Conservation (phyloP, 139 green algal species). For the Yamagishiella unicocca region DNA sequence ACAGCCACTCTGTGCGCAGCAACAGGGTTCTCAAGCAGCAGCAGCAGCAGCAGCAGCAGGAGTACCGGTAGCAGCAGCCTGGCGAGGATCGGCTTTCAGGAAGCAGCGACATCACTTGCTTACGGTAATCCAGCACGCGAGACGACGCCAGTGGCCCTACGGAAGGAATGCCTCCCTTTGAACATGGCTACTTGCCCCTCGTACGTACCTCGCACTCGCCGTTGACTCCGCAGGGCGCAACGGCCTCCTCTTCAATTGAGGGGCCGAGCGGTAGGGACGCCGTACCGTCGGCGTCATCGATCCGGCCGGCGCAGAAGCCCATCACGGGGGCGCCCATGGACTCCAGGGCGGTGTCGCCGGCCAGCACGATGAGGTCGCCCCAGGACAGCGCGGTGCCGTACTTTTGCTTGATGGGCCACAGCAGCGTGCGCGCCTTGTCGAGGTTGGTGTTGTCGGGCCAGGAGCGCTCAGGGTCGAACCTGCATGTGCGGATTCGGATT, state of each 20-base stretch:
- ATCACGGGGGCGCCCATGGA: slow-evolving; percentile 49
- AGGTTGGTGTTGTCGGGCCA: slow-evolving; percentile 64
- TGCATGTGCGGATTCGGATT: background rate
- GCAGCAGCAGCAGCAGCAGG: too few relatives aligned
- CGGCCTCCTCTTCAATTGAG: slow-evolving; percentile 35
- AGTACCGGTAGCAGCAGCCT: too few relatives aligned
- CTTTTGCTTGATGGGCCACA: slow-evolving; percentile 63
- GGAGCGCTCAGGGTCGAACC: slow-evolving; percentile 49
- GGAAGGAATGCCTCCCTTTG: too few relatives aligned
- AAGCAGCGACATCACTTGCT: too few relatives aligned
- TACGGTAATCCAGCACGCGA: too few relatives aligned
- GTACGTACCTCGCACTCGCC: slow-evolving; percentile 36
- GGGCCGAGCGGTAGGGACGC: slow-evolving; percentile 57
- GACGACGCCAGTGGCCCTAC: too few relatives aligned
- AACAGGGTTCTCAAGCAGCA: too few relatives aligned
- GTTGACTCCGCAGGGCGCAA: slow-evolving; percentile 43
- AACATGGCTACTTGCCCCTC: too few relatives aligned
- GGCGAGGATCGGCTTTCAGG: too few relatives aligned
- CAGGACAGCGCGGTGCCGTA: slow-evolving; percentile 50
- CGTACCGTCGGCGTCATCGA: slow-evolving; percentile 58
- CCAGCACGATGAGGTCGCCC: slow-evolving; percentile 62
- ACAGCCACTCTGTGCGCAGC: too few relatives aligned
- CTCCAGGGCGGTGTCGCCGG: slow-evolving; percentile 54
- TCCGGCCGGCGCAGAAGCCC: slow-evolving; percentile 57
- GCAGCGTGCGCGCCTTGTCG: slow-evolving; percentile 56